Evolutionary conservation across 2,329 filamentous ascomycete species (phyloP).

Genomic region (Phymatotrichopsis omnivora): DNA sequence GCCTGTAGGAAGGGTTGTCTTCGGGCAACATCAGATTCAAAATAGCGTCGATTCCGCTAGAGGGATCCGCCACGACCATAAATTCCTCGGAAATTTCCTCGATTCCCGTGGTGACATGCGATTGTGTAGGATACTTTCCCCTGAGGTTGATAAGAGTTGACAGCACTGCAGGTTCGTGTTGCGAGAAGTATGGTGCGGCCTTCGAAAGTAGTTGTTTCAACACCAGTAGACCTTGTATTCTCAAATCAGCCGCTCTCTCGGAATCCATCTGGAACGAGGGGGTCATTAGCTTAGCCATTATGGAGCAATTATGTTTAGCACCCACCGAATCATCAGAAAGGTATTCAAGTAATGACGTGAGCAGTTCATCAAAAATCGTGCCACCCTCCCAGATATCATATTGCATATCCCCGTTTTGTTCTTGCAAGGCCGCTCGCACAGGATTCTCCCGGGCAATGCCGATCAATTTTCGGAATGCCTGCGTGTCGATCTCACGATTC

Average conservation of each 20-base stretch:
- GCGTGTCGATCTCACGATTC: conserved; percentile 31
- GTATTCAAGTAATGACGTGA: conserved; percentile 30
- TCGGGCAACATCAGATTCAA: conserved; percentile 22
- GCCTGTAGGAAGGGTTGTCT: conserved; percentile 8
- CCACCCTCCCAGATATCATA: conserved; percentile 32
- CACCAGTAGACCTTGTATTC: conserved; percentile 34
- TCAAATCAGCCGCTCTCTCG: conserved; percentile 28
- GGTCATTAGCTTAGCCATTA: background rate
- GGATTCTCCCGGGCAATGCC: conserved; percentile 31
- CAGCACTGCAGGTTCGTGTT: conserved; percentile 28
- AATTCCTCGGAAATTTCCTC: conserved; percentile 31
- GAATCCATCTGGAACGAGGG: conserved; percentile 22
- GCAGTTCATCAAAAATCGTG: conserved; percentile 30
- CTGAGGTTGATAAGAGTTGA: conserved; percentile 29
- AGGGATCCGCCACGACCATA: conserved; percentile 26
- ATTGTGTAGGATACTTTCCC: conserved; percentile 30
- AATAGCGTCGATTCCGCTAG: conserved; percentile 27
- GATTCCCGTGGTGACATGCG: conserved; percentile 28
- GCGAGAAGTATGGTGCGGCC: conserved; percentile 29
- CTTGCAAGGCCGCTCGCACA: conserved; percentile 27
- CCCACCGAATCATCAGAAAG: conserved; percentile 27
- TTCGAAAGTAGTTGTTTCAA: conserved; percentile 45
- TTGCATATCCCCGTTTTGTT: conserved; percentile 29
- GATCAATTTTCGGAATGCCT: conserved; percentile 30
- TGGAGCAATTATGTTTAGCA: background rate